Percentiles rank a stretch among this genome's conserved stretches.
Conservation (phyloP, 1,284 basidiomycete species). For the Phellopilus nigrolimitatus region DNA sequence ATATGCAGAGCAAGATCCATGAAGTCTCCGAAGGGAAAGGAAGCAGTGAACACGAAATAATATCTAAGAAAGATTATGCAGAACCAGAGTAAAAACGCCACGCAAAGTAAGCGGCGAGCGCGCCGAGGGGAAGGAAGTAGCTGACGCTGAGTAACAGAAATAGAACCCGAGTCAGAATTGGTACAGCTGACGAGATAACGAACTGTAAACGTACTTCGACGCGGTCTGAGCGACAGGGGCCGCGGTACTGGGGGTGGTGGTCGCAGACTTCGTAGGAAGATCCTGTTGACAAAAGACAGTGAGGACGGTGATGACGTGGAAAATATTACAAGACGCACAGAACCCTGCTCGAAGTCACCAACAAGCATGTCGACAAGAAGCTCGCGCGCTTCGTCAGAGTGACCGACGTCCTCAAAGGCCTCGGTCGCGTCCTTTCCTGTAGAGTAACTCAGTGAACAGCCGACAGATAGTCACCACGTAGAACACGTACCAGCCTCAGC, state of each 20-base stretch:
- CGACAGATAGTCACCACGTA: conserved; percentile 12
- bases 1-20: background rate
- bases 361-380: conserved; percentile 76
- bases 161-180: conserved; percentile 18
- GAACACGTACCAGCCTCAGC: conserved; percentile 80
- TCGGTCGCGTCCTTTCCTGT: conserved; percentile 92
- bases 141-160: conserved; percentile 44
- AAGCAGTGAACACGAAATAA: conserved; percentile 2
- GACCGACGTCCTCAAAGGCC: conserved; percentile 98
- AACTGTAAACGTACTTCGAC: conserved; percentile 48
- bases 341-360: conserved; percentile 71
- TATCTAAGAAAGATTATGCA: conserved; percentile 8
- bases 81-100: conserved; percentile 68
- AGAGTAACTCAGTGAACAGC: conserved; percentile 19
- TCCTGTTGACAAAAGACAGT: conserved; percentile 21
- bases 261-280: conserved; percentile 21
- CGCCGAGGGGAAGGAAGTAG: conserved; percentile 74
- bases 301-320: conserved; percentile 13
- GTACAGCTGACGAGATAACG: conserved; percentile 2
- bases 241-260: conserved; percentile 39
- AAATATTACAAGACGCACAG: conserved; percentile 42
- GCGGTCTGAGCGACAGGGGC: conserved; percentile 39
- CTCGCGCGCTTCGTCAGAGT: conserved; percentile 96
- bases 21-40: background rate
- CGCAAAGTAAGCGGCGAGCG: conserved; percentile 77